Percentiles rank a stretch among this genome's conserved stretches.
These are phyloP conservation scores for Pezicula neosporulosa DNA, from an alignment of 2,329 filamentous ascomycete species.

Conservation along the genomic window DNA sequence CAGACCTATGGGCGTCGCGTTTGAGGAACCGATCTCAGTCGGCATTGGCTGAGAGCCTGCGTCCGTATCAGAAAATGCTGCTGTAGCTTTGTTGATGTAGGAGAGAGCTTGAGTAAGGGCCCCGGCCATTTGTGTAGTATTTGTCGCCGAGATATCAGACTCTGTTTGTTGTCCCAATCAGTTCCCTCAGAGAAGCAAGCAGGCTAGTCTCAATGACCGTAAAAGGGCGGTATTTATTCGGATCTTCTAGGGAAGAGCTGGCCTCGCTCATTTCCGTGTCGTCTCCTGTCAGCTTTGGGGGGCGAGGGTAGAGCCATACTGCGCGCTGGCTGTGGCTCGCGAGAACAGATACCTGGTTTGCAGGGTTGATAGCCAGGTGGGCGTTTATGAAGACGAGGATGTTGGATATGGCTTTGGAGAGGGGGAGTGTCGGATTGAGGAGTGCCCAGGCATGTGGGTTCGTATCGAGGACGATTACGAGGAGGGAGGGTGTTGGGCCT, in stretches of 20 bases:
- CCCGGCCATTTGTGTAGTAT: slow-evolving; percentile 85
- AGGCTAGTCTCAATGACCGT: slow-evolving; percentile 81
- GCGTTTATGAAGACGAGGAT: slow-evolving; percentile 96
- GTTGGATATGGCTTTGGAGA: slow-evolving; percentile 82
- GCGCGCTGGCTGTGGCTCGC: slow-evolving; percentile 86
- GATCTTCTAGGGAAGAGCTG: slow-evolving; percentile 32
- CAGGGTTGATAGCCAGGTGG: slow-evolving; percentile 89
- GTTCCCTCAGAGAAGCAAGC: slow-evolving; percentile 65
- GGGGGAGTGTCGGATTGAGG: slow-evolving; percentile 68
- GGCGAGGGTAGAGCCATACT: slow-evolving; percentile 80
- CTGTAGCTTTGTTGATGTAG: slow-evolving; percentile 73
- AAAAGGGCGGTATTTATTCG: slow-evolving; percentile 94
- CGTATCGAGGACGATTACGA: slow-evolving; percentile 90
- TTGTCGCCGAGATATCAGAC: slow-evolving; percentile 59
- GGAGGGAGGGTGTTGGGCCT: slow-evolving; percentile 71
- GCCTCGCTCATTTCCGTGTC: slow-evolving; percentile 57
- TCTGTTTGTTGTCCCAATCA: slow-evolving; percentile 69
- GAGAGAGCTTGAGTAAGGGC: slow-evolving; percentile 85
- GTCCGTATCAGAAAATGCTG: slow-evolving; percentile 33
- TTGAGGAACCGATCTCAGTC: slow-evolving; percentile 13
- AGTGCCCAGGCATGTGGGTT: slow-evolving; percentile 93
- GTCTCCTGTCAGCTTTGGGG: slow-evolving; percentile 34
- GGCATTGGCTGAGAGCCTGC: slow-evolving; percentile 22
- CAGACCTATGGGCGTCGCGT: slow-evolving; percentile 43
- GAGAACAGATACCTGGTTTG: slow-evolving; percentile 88